Percentiles rank a stretch among this genome's conserved stretches.
These are phyloP conservation scores for Amylostereum chailletii DNA, from an alignment of 1,284 basidiomycete species.

Conservation along the genomic window DNA sequence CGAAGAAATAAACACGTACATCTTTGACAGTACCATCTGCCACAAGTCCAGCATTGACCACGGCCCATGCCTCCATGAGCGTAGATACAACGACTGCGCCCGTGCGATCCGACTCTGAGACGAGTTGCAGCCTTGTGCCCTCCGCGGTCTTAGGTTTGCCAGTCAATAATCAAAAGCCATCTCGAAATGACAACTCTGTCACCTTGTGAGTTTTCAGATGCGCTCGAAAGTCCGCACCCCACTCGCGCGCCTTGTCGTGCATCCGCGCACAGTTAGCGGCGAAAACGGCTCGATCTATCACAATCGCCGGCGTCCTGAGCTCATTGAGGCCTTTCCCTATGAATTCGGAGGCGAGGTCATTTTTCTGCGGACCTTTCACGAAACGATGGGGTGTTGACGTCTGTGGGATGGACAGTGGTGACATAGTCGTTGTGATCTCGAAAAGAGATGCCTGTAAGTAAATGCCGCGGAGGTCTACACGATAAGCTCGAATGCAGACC, in stretches of 20 bases:
- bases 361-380: conserved; percentile 38
- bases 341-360: conserved; percentile 49
- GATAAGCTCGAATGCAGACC: too few species aligned
- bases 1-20: conserved; percentile 33
- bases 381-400: conserved; percentile 42
- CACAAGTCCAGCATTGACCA: conserved; percentile 64
- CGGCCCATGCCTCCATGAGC: conserved; percentile 68
- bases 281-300: conserved; percentile 69
- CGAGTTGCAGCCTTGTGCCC: conserved; percentile 62
- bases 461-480: neutral
- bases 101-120: conserved; percentile 43
- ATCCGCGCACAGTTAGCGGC: conserved; percentile 67
- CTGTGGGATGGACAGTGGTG: conserved; percentile 21
- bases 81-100: conserved; percentile 70
- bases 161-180: neutral
- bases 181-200: neutral
- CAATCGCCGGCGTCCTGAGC: conserved; percentile 70
- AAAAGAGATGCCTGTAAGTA: neutral
- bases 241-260: conserved; percentile 52
- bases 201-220: conserved; percentile 85
- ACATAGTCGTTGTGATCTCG: conserved; percentile 4
- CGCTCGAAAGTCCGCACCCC: conserved; percentile 67
- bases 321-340: conserved; percentile 46
- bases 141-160: conserved; percentile 51
- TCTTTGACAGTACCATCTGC: conserved; percentile 69